Conservation (phyloP, 192 early-diverging fungal genomes). For the Coemansia sp. region DNA sequence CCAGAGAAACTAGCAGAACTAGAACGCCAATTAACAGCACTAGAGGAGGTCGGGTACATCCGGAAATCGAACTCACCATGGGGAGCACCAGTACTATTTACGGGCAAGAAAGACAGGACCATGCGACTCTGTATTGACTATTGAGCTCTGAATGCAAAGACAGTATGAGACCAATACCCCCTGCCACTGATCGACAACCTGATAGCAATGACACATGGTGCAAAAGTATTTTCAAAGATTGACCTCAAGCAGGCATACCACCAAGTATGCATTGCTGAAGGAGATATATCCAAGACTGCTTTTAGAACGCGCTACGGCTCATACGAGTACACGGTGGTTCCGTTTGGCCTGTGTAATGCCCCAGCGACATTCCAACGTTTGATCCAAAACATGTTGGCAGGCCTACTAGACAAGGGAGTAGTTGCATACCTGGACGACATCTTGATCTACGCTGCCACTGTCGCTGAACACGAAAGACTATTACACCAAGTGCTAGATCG, state of each 20-base stretch:
- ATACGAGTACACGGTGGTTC: conserved; percentile 64
- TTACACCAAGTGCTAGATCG: no score
- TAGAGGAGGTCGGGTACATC: no score
- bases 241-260: conserved; percentile 56
- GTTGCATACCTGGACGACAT: conserved; percentile 55
- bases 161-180: conserved; percentile 29
- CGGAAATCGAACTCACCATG: no score
- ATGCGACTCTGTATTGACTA: no score
- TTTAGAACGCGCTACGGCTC: conserved; percentile 44
- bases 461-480: no score
- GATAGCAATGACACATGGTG: conserved; percentile 32
- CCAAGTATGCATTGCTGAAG: conserved; percentile 40
- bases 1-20: no score
- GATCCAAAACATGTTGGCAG: conserved; percentile 57
- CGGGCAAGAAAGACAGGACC: no score
- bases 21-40: no score
- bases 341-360: conserved; percentile 64
- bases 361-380: conserved; percentile 61
- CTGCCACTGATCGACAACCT: conserved; percentile 59
- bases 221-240: conserved; percentile 46
- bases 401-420: conserved; percentile 39
- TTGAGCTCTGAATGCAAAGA: no score
- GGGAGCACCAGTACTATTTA: no score
- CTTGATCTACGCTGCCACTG: conserved; percentile 16
- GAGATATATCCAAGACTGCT: conserved; percentile 50